These are phyloP conservation scores for Boletus rufocinnamomeus DNA, from an alignment of 768 basidiomycete genomes.

Conservation along the genomic window DNA sequence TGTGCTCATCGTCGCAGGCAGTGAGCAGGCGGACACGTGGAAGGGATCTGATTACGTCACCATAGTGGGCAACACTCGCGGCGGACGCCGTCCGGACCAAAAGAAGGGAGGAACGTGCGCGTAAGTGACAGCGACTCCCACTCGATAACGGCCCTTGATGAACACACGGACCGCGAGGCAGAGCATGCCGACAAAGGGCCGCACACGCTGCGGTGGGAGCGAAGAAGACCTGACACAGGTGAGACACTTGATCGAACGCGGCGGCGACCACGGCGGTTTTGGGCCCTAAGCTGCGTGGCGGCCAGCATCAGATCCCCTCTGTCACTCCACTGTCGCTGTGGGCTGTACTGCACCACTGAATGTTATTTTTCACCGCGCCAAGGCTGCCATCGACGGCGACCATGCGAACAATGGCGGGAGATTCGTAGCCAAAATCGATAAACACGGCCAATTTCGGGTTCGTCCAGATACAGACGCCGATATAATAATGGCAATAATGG, in stretches of 20 bases:
- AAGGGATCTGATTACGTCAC: slow-evolving; percentile 23
- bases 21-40: slow-evolving; percentile 13
- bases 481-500: slow-evolving; percentile 11
- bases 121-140: slow-evolving; percentile 15
- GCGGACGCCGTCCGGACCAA: slow-evolving; percentile 23
- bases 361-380: not conserved
- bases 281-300: slow-evolving; percentile 20
- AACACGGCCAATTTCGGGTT: not conserved
- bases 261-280: slow-evolving; percentile 17
- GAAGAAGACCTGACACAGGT: slow-evolving; percentile 12
- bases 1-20: slow-evolving; percentile 28
- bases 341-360: not conserved
- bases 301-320: not conserved
- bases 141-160: slow-evolving; percentile 12
- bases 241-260: slow-evolving; percentile 11
- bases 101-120: slow-evolving; percentile 1
- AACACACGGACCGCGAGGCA: slow-evolving; percentile 6
- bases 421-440: slow-evolving; percentile 6
- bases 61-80: not conserved
- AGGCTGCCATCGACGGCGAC: not conserved
- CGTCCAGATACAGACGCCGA: slow-evolving; percentile 1
- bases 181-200: slow-evolving; percentile 10
- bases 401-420: slow-evolving; percentile 2
- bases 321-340: not conserved
- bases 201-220: slow-evolving; percentile 20